Conservation (phyloP, 2,329 filamentous ascomycete species). For the Curvularia sp. region DNA sequence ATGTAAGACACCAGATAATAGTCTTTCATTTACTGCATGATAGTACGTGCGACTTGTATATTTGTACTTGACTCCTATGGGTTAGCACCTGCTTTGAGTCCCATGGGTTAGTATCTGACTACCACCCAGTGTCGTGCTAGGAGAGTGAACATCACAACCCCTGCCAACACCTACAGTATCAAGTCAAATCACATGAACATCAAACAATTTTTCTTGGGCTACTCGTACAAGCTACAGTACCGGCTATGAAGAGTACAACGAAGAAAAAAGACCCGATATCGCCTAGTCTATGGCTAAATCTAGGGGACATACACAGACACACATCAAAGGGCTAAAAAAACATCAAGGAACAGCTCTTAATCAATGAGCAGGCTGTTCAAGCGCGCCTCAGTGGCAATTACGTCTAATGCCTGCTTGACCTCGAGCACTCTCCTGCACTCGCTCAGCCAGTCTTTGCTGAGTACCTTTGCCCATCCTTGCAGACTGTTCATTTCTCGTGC, state of each 20-base stretch:
- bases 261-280: conserved; percentile 6
- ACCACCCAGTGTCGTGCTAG: too few relatives aligned
- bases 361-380: conserved; percentile 87
- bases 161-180: not conserved
- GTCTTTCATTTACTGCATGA: too few relatives aligned
- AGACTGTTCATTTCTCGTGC: conserved; percentile 95
- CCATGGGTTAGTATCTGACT: too few relatives aligned
- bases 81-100: too few relatives aligned
- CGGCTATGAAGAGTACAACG: conserved; percentile 16
- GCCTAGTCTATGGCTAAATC: conserved; percentile 10
- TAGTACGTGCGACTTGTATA: too few relatives aligned
- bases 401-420: conserved; percentile 94
- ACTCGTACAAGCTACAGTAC: conserved; percentile 21
- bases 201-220: conserved; percentile 14
- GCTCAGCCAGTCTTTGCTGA: conserved; percentile 91
- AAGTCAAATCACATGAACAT: conserved; percentile 11
- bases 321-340: conserved; percentile 8
- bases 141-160: not conserved
- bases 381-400: conserved; percentile 88
- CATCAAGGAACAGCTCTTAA: conserved; percentile 48
- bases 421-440: conserved; percentile 93
- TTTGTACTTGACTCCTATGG: too few relatives aligned
- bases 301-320: conserved; percentile 1
- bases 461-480: conserved; percentile 91
- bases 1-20: too few relatives aligned